phyloP scores from a whole-genome alignment of 495 filamentous ascomycete genomes.

The Trypethelium eluteriae region DNA sequence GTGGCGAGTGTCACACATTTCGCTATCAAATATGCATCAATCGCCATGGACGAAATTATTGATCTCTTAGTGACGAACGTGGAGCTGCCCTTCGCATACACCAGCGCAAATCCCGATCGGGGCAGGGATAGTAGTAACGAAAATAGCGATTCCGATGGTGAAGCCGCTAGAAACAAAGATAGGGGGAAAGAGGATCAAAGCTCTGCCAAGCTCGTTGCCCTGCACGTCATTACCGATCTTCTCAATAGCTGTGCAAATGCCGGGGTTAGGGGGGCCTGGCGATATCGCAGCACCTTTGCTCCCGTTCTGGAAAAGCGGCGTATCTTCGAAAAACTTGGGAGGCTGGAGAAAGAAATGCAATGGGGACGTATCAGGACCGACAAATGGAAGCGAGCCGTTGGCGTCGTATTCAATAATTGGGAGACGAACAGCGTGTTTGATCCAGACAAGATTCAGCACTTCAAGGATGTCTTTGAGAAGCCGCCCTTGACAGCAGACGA shows the following conservation, averaged over 20 bases:
- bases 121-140: constrained; percentile 25
- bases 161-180: constrained; percentile 34
- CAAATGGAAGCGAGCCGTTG: constrained; percentile 83
- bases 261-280: constrained; percentile 82
- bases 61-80: constrained; percentile 79
- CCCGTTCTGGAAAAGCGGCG: constrained; percentile 56
- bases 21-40: constrained; percentile 77
- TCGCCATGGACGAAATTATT: constrained; percentile 78
- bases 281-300: constrained; percentile 83
- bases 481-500: constrained; percentile 55
- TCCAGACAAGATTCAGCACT: constrained; percentile 62
- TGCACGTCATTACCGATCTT: constrained; percentile 85
- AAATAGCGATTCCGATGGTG: constrained; percentile 35
- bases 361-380: constrained; percentile 83
- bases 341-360: constrained; percentile 62
- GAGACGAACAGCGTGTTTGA: constrained; percentile 86
- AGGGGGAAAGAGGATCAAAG: constrained; percentile 55
- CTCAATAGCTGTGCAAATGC: constrained; percentile 75
- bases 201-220: constrained; percentile 65
- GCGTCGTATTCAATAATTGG: constrained; percentile 67
- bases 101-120: constrained; percentile 50
- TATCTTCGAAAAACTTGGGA: constrained; percentile 75
- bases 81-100: constrained; percentile 57
- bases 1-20: constrained; percentile 81
- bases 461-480: constrained; percentile 64